Conservation (phyloP, 176 grass and related monocot genomes). For the Rhynchospora breviuscula region DNA sequence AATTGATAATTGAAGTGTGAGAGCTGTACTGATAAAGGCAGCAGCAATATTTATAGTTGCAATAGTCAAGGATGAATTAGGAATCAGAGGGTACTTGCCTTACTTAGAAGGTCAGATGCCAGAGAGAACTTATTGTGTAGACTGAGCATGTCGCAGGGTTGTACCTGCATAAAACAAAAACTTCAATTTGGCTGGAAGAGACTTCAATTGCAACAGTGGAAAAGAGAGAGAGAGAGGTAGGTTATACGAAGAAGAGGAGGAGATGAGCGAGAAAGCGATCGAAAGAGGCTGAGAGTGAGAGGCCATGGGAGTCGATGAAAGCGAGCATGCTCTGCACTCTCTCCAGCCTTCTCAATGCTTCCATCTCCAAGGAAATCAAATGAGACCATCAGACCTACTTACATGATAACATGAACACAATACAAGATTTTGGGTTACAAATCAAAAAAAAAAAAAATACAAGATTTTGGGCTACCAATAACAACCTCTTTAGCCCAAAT, state of each 20-base stretch:
- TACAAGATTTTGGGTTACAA: no score
- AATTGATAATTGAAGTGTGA: not conserved
- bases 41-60: no score
- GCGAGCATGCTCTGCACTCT: slow-evolving; percentile 63
- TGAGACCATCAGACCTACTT: no score
- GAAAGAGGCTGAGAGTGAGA: slow-evolving; percentile 19
- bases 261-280: slow-evolving; percentile 76
- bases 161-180: slow-evolving; percentile 29
- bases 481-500: no score
- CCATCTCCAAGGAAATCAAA: slow-evolving; percentile 28
- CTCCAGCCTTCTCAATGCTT: slow-evolving; percentile 60
- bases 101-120: slow-evolving; percentile 46
- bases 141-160: slow-evolving; percentile 49
- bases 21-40: no score
- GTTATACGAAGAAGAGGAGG: slow-evolving; percentile 57
- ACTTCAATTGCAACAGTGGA: no score
- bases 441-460: no score
- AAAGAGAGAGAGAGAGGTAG: not conserved
- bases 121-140: slow-evolving; percentile 40
- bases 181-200: no score
- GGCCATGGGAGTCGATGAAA: slow-evolving; percentile 41
- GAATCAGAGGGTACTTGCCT: slow-evolving; percentile 24
- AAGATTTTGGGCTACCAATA: no score
- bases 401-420: no score
- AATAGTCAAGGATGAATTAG: no score